Evolutionary conservation across 2,329 filamentous ascomycete species (phyloP).

Genomic region (Fusarium irregulare): DNA sequence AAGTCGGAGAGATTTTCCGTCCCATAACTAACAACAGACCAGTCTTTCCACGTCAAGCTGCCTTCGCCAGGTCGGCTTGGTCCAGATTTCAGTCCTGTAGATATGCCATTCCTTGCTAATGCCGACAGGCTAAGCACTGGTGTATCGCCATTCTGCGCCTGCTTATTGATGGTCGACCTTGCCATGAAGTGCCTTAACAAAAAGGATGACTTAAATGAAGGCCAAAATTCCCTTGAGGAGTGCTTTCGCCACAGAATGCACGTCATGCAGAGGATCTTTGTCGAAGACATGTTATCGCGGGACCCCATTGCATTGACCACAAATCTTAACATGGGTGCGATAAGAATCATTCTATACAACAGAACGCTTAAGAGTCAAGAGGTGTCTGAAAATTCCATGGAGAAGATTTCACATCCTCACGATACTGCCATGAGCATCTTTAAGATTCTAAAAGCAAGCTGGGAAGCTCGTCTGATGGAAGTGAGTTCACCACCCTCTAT

Average conservation of each 20-base stretch:
- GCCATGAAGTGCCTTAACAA: neutral
- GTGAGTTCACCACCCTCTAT: rapidly evolving
- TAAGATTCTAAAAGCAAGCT: neutral
- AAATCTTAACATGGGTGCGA: neutral
- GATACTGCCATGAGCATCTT: neutral
- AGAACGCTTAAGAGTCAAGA: rapidly evolving
- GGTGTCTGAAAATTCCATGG: neutral
- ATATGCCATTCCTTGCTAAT: neutral
- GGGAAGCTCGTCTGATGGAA: neutral
- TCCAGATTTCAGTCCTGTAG: rapidly evolving
- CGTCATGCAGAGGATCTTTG: neutral
- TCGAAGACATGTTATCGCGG: rapidly evolving
- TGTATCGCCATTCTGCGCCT: neutral
- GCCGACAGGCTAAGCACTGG: rapidly evolving
- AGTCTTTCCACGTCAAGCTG: neutral
- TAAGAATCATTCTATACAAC: rapidly evolving
- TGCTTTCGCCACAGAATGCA: neutral
- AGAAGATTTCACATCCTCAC: neutral
- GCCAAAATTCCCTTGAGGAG: rapidly evolving
- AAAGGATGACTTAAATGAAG: rapidly evolving
- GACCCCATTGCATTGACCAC: neutral
- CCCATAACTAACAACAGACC: too few relatives aligned
- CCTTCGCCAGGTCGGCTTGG: neutral
- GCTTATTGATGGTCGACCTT: neutral
- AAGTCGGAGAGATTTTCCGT: too few relatives aligned